Base-by-base conservation (phyloP, 2,329 filamentous ascomycete species). In the Aspergillus glaucus region DNA sequence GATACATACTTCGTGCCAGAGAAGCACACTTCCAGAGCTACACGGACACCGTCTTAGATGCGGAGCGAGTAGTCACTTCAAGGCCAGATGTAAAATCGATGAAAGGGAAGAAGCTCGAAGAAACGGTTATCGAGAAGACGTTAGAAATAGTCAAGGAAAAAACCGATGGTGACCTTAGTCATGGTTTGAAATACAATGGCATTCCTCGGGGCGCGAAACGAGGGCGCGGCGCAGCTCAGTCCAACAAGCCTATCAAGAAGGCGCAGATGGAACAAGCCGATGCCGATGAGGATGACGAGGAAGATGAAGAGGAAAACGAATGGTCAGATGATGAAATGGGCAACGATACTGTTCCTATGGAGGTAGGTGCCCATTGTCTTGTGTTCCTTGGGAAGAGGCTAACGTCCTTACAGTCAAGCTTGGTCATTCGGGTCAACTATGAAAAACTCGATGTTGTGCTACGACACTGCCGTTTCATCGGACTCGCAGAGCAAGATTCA, bases 401-500 rank as follows among this genome's bases (percentile, higher is more conserved):
- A 48, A 55, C 52, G 17, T 39, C n/a, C 32, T 49, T 7, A 15
- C 62, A 94, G 84, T 79, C 82, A 44, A 80, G 86, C 50, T 75
- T 90, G 55, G 78, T 91, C 32, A 75, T 97, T 44, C 82, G 85
- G 24, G 76, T 96, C 47, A 96, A 95, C 63, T 85, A 88, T 61
- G 86, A 91, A 48, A 94, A 92, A 66, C 88, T 89, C 50, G 75
- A 85, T 6, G 87, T 96, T 8, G 84, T 87, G 44, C 76, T 95
- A 54, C 87, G 92, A 49, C 95, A 89, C 59, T 79, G 85, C 55
- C 81, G 83, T 17, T 81, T 97, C 2, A 81, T 85, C 46, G 77
- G 82, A n/a, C 80, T 90, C 49, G 88, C 84, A 1, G 78, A 83
- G 45, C 81, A 86, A 46, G 76, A 80, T 28, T 78, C 93, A 17